A percentile compares a stretch with the other conserved stretches of the same genome.
Evolutionary conservation across 208 protist genomes (phyloP).

Genomic region (Wallacemonas sp.): DNA sequence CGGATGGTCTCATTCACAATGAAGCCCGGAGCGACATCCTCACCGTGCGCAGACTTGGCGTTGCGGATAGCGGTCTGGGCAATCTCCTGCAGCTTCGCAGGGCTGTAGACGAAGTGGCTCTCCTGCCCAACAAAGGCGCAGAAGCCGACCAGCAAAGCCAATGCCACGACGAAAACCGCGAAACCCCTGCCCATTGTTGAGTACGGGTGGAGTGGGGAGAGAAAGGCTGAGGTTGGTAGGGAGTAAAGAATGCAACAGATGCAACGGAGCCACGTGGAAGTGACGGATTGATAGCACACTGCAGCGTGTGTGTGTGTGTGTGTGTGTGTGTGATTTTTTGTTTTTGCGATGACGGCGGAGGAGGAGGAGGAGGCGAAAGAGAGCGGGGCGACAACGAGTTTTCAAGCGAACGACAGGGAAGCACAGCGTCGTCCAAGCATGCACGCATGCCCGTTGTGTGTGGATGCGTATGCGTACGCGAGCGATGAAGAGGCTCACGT

Average conservation of each 20-base stretch:
- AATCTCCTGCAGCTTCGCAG: constrained; percentile 62
- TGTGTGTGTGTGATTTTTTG: background rate
- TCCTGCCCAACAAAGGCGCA: constrained; percentile 51
- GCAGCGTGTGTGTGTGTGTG: background rate
- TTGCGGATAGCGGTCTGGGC: constrained; percentile 62
- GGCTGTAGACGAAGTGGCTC: constrained; percentile 76
- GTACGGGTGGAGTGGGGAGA: background rate
- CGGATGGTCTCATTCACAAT: constrained; percentile 68
- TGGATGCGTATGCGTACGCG: too few relatives aligned
- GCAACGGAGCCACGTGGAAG: background rate
- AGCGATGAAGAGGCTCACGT: too few relatives aligned
- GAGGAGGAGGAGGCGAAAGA: too few relatives aligned
- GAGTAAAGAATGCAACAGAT: constrained; percentile 10
- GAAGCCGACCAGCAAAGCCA: constrained; percentile 43
- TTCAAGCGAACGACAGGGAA: too few relatives aligned
- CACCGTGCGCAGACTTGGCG: constrained; percentile 47
- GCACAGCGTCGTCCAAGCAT: too few relatives aligned
- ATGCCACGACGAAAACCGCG: constrained; percentile 19
- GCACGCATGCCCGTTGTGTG: too few relatives aligned
- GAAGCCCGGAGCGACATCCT: constrained; percentile 14
- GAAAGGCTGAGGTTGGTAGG: background rate
- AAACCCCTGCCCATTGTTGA: constrained; percentile 10
- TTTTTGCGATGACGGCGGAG: too few relatives aligned
- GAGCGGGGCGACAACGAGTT: too few relatives aligned
- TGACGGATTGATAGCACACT: background rate